A percentile compares a stretch with the other conserved stretches of the same genome.
These are phyloP conservation scores for Aegilops sharonensis DNA, from an alignment of 176 grass and related monocot genomes.

Conservation along the genomic window DNA sequence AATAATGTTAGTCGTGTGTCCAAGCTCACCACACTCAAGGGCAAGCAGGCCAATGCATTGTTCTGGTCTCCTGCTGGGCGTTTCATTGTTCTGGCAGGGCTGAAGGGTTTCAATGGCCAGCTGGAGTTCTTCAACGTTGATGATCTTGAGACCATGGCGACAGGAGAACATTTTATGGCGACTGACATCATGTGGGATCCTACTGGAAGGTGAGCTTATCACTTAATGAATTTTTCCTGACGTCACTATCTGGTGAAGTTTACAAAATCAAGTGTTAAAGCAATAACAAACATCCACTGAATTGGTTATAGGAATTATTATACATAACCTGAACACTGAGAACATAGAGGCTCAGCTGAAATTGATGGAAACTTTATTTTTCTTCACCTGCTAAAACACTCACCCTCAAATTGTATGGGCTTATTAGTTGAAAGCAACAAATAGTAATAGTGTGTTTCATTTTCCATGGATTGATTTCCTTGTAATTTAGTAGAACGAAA, in stretches of 20 bases:
- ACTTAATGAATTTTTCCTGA: too few relatives aligned
- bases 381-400: not conserved
- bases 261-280: too few relatives aligned
- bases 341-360: not conserved
- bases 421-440: too few relatives aligned
- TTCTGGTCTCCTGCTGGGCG: slow-evolving; percentile 84
- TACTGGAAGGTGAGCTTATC: slow-evolving; percentile 61
- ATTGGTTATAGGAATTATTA: not conserved
- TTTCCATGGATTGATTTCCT: not conserved
- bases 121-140: slow-evolving; percentile 93
- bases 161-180: slow-evolving; percentile 72
- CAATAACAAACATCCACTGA: not conserved
- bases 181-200: slow-evolving; percentile 92
- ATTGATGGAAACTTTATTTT: too few relatives aligned
- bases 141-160: slow-evolving; percentile 79
- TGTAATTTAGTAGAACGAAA: not conserved
- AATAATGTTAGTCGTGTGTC: slow-evolving; percentile 57
- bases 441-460: too few relatives aligned
- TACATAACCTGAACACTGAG: not conserved
- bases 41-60: slow-evolving; percentile 81
- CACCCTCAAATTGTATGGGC: not conserved
- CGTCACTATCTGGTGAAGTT: too few relatives aligned
- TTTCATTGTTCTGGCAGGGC: slow-evolving; percentile 76
- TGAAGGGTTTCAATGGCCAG: slow-evolving; percentile 91
- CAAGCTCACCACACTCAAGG: slow-evolving; percentile 80